A percentile compares a stretch with the other conserved stretches of the same genome.
phyloP scores from a whole-genome alignment of 2,329 filamentous ascomycete genomes.

The Piedraia hortae region DNA sequence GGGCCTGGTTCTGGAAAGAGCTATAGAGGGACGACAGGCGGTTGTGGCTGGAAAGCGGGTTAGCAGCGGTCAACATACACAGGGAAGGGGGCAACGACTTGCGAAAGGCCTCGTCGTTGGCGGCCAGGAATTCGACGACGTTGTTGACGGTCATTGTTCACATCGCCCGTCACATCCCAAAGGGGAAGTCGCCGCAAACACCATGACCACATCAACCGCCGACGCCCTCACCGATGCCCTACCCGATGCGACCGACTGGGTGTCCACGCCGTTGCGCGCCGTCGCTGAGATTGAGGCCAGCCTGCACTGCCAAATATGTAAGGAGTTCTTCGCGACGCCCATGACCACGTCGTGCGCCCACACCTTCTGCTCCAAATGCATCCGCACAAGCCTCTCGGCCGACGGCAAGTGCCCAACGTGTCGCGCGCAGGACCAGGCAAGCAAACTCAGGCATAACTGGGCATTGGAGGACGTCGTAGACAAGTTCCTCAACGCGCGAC shows the following conservation, averaged over 20 bases:
- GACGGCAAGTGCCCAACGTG: conserved; percentile 80
- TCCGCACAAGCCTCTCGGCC: conserved; percentile 53
- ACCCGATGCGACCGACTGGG: conserved; percentile 65
- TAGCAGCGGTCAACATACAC: too few relatives aligned
- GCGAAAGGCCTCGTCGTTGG: too few relatives aligned
- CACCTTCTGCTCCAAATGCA: conserved; percentile 91
- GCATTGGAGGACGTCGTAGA: conserved; percentile 63
- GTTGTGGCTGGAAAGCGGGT: too few relatives aligned
- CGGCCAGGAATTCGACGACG: too few relatives aligned
- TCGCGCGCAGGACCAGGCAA: conserved; percentile 49
- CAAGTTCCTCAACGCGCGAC: conserved; percentile 40
- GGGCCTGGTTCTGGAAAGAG: conserved; percentile 48
- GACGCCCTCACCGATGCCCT: too few relatives aligned
- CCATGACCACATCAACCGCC: too few relatives aligned
- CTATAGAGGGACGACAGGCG: conserved; percentile 70
- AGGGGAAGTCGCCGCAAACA: too few relatives aligned
- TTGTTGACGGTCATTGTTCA: too few relatives aligned
- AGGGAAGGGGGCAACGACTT: too few relatives aligned
- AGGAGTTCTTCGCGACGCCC: conserved; percentile 83
- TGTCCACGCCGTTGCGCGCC: conserved; percentile 36
- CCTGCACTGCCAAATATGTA: conserved; percentile 87
- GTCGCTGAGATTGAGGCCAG: conserved; percentile 53
- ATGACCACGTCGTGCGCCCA: conserved; percentile 89
- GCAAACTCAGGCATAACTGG: conserved; percentile 63
- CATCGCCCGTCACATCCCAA: too few relatives aligned